A percentile compares a stretch with the other conserved stretches of the same genome.
These are phyloP conservation scores for Phanerochaete carnosa DNA, from an alignment of 768 basidiomycete species.

Conservation along the genomic window DNA sequence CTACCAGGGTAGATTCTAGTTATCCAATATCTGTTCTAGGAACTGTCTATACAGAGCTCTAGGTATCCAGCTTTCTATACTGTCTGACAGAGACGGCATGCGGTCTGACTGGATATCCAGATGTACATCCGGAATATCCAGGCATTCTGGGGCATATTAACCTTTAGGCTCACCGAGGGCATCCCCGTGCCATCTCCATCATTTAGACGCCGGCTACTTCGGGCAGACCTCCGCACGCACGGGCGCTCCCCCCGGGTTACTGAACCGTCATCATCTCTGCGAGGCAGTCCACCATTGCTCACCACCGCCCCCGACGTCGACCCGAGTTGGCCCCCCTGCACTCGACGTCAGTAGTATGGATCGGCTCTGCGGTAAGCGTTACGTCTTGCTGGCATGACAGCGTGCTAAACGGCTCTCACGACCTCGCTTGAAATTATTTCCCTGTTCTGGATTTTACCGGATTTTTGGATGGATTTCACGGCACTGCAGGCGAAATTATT, in stretches of 20 bases:
- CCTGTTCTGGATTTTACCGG: neutral
- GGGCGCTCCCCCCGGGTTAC: constrained; percentile 3
- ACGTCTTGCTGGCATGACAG: neutral
- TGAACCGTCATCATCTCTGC: constrained; percentile 15
- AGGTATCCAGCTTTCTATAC: neutral
- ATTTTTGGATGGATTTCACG: constrained; percentile 3
- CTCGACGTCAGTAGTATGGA: constrained; percentile 40
- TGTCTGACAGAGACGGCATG: neutral
- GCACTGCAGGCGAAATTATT: constrained; percentile 54
- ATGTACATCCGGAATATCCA: neutral
- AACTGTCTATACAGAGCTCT: neutral
- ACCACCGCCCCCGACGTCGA: constrained; percentile 8
- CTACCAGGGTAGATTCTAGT: constrained; percentile 37
- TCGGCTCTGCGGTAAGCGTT: constrained; percentile 59
- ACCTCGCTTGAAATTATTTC: neutral
- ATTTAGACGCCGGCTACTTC: constrained; percentile 4
- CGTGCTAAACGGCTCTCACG: neutral
- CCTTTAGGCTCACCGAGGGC: neutral
- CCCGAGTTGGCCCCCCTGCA: neutral
- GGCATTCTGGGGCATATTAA: neutral
- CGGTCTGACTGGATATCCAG: neutral
- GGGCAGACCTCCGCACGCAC: constrained; percentile 4
- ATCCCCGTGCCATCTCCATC: neutral
- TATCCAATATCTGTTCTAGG: neutral
- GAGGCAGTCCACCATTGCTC: constrained; percentile 1